phyloP scores from a whole-genome alignment of 805 yeast species.

The Zygosaccharomyces lentus region DNA sequence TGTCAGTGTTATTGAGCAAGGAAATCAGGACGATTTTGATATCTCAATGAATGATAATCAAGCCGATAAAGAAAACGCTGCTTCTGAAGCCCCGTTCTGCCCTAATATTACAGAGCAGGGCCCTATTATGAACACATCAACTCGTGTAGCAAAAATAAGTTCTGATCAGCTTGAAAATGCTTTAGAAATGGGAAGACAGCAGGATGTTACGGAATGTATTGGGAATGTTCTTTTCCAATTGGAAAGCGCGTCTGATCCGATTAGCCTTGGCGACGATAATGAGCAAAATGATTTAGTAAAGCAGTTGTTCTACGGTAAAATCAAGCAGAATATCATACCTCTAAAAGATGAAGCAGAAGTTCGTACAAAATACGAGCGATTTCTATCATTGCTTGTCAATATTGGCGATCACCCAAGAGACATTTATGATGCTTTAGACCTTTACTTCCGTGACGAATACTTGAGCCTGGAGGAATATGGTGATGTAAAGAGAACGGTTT shows the following conservation, averaged over 20 bases:
- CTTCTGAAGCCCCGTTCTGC: background rate
- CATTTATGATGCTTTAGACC: conserved; percentile 86
- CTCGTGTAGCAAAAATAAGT: conserved; percentile 34
- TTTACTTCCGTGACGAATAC: conserved; percentile 66
- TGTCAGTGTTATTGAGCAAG: background rate
- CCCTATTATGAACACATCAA: conserved; percentile 18
- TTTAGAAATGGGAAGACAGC: conserved; percentile 82
- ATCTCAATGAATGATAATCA: conserved; percentile 8
- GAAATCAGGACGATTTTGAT: conserved; percentile 1
- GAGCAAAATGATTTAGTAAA: conserved; percentile 85
- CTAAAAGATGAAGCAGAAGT: conserved; percentile 34
- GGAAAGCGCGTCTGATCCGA: conserved; percentile 80
- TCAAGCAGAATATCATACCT: conserved; percentile 70
- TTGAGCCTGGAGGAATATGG: conserved; percentile 67
- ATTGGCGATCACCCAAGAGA: conserved; percentile 85
- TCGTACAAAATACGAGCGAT: conserved; percentile 64
- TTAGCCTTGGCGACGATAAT: conserved; percentile 56
- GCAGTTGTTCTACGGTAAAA: conserved; percentile 76
- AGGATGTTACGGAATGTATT: conserved; percentile 96
- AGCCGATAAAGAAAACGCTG: background rate
- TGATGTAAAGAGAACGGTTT: conserved; percentile 64
- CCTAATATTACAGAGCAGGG: conserved; percentile 12
- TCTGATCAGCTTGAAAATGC: conserved; percentile 70
- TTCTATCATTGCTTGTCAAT: conserved; percentile 75
- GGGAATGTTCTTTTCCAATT: conserved; percentile 88